Conservation (phyloP, 495 filamentous ascomycete genomes). For the Oidiodendron maius region DNA sequence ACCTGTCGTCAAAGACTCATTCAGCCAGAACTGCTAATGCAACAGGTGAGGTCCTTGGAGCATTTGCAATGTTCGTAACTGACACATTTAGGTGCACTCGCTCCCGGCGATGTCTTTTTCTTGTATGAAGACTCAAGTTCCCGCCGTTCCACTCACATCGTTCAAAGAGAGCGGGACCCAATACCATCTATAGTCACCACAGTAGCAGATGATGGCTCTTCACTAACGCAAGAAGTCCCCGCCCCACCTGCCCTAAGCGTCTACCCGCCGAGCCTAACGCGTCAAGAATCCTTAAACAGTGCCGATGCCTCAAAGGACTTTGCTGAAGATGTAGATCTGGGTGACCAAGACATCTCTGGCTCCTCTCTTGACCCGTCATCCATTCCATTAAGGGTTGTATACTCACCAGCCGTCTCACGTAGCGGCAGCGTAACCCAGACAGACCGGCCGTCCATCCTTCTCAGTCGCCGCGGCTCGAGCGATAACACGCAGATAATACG, state of each 20-base stretch:
- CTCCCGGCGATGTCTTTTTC: slow-evolving; percentile 1
- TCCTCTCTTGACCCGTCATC: background rate
- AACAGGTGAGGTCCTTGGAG: background rate
- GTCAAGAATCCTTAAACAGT: background rate
- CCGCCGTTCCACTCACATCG: background rate
- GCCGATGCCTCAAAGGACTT: background rate
- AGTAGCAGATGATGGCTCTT: too few relatives aligned
- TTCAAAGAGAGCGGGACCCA: background rate
- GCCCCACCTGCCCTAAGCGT: background rate
- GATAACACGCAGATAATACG: background rate
- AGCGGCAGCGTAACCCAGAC: background rate
- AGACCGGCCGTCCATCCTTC: background rate
- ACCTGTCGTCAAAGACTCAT: slow-evolving; percentile 4
- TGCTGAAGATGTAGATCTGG: background rate
- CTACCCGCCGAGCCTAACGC: background rate
- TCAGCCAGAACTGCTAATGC: slow-evolving; percentile 2
- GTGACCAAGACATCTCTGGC: background rate
- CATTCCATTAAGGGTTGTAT: background rate
- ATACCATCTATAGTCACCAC: background rate
- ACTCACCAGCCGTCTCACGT: slow-evolving; percentile 2
- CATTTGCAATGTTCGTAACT: background rate
- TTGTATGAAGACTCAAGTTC: slow-evolving; percentile 3
- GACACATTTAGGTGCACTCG: background rate
- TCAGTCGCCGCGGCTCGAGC: background rate
- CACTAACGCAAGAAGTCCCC: background rate